Conservation (phyloP, 2,329 filamentous ascomycete genomes). For the Tolypocladium guangdongense region DNA sequence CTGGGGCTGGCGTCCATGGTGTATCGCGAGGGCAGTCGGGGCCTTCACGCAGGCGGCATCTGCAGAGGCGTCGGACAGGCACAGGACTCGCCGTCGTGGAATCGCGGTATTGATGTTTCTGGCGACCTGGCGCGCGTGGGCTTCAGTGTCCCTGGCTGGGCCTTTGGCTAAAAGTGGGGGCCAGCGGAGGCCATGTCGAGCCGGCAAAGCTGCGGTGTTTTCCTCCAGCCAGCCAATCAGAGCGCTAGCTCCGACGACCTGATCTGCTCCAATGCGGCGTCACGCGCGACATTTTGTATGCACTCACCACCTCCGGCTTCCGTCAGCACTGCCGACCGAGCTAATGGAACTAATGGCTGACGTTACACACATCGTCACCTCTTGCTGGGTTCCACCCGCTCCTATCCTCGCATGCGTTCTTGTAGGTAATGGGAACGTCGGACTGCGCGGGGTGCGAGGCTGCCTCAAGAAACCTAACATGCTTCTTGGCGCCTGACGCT, state of each 20-base stretch:
- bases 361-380: too few species aligned
- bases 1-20: slow-evolving; percentile 8
- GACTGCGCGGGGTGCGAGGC: not conserved
- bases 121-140: slow-evolving; percentile 6
- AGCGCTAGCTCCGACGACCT: not conserved
- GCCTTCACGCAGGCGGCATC: slow-evolving; percentile 7
- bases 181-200: not conserved
- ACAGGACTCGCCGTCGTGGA: not conserved
- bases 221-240: not conserved
- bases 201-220: not conserved
- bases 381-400: too few species aligned
- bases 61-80: slow-evolving; percentile 3
- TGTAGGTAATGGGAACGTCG: not conserved
- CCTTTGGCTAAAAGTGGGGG: slow-evolving; percentile 4
- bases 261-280: not conserved
- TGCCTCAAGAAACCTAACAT: not conserved
- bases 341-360: not conserved
- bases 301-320: not conserved
- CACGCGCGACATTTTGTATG: not conserved
- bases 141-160: slow-evolving; percentile 2
- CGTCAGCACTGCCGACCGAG: not conserved
- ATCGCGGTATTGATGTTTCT: slow-evolving; percentile 1
- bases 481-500: not conserved
- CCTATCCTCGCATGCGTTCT: not conserved
- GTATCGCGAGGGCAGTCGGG: slow-evolving; percentile 6